Base-by-base conservation (phyloP, 371 early-diverging fungal species). In the Chytridium lagenaria region DNA sequence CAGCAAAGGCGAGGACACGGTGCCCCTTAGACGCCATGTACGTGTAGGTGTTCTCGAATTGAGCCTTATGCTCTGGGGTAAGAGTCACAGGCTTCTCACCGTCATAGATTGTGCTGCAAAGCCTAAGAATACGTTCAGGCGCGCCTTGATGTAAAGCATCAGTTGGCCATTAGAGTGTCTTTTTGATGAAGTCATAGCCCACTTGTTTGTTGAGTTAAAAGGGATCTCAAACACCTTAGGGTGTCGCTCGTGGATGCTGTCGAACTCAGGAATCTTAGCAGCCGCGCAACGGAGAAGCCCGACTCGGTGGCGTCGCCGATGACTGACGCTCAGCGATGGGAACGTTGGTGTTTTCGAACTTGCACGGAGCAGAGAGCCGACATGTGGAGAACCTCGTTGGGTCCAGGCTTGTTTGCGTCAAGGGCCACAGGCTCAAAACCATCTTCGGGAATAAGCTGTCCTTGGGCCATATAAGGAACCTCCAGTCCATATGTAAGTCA, bases 171-270 rank as follows among this genome's bases (percentile, higher is more conserved):
- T 78, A 51, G 81, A 78, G 74, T 96, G 94, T 23, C 81, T 72
- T 52, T 83, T 79, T 63, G 83, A 72, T 77, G 94, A 92, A 7
- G 94, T 87, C 86, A 97, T 85, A 70, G 89, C 90, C 94, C 94
- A 94, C 77, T 97, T 97, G 89, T 90, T 96, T 61, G 91, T 90
- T 19, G 93, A 92, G 85, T 94, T 96, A 87, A 97, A 96, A 33
- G 97, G 97, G 33, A 97, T 91, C 77, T 97, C 97, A 84, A 94
- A 93, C 70, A 94, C 91, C 79, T 93, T 94, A 63, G 93, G 93
- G 72, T 87, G 90, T 51, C 74, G 57, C 33, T 88, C 88, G 23
- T 73, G 50, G 37, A 78, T 67, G 39, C 74, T 39, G 70, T 96
- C 96, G 80, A 89, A 90, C 70, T 90, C 85, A 31, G 73, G 59